Evolutionary conservation across 2,329 filamentous ascomycete species (phyloP).

Genomic region (Thelonectria discophora): DNA sequence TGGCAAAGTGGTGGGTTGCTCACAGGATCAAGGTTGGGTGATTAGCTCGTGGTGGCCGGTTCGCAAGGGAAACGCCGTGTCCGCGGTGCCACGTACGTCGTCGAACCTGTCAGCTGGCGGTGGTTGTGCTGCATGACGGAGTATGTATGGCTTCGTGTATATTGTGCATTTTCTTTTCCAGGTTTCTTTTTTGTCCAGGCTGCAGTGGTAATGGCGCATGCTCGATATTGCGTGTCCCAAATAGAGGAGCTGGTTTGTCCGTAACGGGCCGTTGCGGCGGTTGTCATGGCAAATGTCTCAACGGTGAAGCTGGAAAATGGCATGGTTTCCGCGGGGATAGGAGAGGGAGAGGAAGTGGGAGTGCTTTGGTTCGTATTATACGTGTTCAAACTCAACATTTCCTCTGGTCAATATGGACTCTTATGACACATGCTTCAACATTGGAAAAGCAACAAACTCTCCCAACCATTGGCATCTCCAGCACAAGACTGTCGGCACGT

Average conservation of each 20-base stretch:
- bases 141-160: neutral
- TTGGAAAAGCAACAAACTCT: neutral
- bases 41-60: neutral
- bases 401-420: too few species aligned
- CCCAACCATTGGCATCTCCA: neutral
- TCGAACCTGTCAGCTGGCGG: neutral
- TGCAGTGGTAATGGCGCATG: neutral
- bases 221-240: slow-evolving; percentile 2
- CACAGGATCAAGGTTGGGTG: neutral
- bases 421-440: too few species aligned
- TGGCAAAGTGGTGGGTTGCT: neutral
- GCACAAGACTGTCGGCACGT: slow-evolving; percentile 38
- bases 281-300: slow-evolving; percentile 24
- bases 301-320: slow-evolving; percentile 8
- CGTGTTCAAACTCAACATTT: too few species aligned
- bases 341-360: too few species aligned
- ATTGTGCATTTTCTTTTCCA: neutral
- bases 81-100: neutral
- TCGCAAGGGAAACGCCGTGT: neutral
- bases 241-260: slow-evolving; percentile 12
- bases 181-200: neutral
- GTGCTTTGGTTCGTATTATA: too few species aligned
- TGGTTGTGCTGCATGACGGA: too few species aligned
- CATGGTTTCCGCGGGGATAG: slow-evolving; percentile 22
- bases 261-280: slow-evolving; percentile 9